phyloP scores from a whole-genome alignment of 495 filamentous ascomycete genomes.

The Saxophila tyrrhenica region DNA sequence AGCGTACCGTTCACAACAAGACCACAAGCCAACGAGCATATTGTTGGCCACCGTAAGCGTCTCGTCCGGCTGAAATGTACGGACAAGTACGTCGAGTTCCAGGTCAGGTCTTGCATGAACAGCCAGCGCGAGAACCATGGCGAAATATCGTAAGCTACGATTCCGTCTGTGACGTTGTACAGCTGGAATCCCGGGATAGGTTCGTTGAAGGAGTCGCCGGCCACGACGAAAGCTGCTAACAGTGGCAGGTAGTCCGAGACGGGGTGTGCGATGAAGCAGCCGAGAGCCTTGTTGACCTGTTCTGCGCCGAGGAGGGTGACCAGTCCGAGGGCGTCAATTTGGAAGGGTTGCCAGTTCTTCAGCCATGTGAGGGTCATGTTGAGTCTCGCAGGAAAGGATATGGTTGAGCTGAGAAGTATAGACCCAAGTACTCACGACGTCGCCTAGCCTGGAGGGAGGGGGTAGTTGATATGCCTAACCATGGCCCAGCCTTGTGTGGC shows the following conservation, averaged over 20 bases:
- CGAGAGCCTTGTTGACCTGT: constrained; percentile 47
- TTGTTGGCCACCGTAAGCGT: neutral
- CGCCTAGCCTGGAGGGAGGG: no score
- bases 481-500: no score
- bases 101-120: neutral
- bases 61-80: neutral
- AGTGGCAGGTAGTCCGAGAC: neutral
- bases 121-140: neutral
- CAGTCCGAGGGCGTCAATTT: constrained; percentile 2
- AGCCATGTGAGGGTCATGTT: no score
- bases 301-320: constrained; percentile 6
- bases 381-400: no score
- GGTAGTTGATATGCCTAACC: no score
- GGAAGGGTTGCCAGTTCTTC: constrained; percentile 1
- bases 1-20: neutral
- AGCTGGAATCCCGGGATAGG: neutral
- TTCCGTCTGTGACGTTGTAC: neutral
- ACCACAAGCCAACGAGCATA: neutral
- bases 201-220: neutral
- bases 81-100: neutral
- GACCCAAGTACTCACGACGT: no score
- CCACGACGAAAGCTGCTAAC: neutral
- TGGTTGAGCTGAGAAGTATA: no score
- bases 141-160: neutral
- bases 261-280: constrained; percentile 1